phyloP scores from a whole-genome alignment of 169 alveolate species.

The Eimeria mitis region DNA sequence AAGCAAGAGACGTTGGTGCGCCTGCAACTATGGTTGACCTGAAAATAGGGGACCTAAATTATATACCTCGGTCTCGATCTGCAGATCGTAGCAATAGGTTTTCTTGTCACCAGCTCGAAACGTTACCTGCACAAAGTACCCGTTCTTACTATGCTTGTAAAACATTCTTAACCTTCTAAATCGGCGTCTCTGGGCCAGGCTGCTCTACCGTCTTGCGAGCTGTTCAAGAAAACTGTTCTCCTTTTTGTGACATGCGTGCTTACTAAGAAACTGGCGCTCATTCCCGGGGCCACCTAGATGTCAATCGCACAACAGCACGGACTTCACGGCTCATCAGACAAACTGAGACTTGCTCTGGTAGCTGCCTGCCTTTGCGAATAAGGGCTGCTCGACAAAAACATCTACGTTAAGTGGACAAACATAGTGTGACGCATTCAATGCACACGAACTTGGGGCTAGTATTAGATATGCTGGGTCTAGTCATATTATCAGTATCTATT shows the following conservation, averaged over 20 bases:
- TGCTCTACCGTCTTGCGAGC: neutral
- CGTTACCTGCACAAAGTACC: constrained; percentile 37
- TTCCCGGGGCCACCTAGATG: constrained; percentile 69
- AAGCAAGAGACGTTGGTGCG: neutral
- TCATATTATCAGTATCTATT: neutral
- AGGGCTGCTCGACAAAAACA: neutral
- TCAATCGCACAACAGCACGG: neutral
- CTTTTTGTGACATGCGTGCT: neutral
- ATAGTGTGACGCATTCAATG: neutral
- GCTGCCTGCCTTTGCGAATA: neutral
- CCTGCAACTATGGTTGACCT: neutral
- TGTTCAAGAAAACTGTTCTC: neutral
- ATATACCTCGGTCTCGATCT: constrained; percentile 50
- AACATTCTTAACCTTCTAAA: neutral
- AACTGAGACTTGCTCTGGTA: neutral
- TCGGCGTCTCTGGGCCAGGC: neutral
- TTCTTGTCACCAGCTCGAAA: constrained; percentile 52
- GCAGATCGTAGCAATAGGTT: constrained; percentile 47
- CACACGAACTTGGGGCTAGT: too few species aligned
- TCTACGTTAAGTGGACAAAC: neutral
- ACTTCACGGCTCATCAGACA: neutral
- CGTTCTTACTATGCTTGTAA: neutral
- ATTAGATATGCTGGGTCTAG: neutral
- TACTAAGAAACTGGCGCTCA: constrained; percentile 39
- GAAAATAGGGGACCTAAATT: neutral